These are phyloP conservation scores for Fusarium sp. DNA, from an alignment of 2,329 filamentous ascomycete species.

Conservation along the genomic window DNA sequence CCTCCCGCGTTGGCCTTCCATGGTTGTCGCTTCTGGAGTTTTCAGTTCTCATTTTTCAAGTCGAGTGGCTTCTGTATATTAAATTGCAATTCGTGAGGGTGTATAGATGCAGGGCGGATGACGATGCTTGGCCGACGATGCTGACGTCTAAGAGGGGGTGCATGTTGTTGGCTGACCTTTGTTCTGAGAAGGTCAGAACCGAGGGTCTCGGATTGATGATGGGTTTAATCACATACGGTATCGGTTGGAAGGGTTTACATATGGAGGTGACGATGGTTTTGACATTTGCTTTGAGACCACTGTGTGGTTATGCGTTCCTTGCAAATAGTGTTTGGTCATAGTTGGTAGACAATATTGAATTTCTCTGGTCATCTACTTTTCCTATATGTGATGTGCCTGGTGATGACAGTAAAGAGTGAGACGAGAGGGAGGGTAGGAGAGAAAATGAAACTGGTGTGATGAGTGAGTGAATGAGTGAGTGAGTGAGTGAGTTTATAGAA, in stretches of 20 bases:
- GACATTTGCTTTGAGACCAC: conserved; percentile 6
- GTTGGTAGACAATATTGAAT: conserved; percentile 8
- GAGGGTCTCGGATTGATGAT: neutral
- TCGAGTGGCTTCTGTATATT: conserved; percentile 32
- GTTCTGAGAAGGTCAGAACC: neutral
- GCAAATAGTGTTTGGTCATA: conserved; percentile 18
- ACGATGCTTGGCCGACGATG: neutral
- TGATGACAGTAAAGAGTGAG: neutral
- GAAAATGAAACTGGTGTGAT: neutral
- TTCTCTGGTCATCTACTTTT: neutral
- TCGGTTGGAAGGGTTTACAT: conserved; percentile 12
- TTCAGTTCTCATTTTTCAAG: neutral
- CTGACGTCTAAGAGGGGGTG: neutral
- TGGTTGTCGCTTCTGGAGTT: neutral
- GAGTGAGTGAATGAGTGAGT: neutral
- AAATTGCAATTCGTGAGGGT: conserved; percentile 19
- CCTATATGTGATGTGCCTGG: neutral
- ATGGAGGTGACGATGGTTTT: conserved; percentile 12
- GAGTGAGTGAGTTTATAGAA: neutral
- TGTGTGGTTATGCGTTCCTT: conserved; percentile 3
- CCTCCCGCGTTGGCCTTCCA: neutral
- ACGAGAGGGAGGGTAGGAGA: neutral
- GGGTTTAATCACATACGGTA: conserved; percentile 22
- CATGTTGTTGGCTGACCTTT: neutral
- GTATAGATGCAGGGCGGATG: neutral